These are phyloP conservation scores for Puccinia horiana DNA, from an alignment of 1,284 basidiomycete genomes.

Conservation along the genomic window DNA sequence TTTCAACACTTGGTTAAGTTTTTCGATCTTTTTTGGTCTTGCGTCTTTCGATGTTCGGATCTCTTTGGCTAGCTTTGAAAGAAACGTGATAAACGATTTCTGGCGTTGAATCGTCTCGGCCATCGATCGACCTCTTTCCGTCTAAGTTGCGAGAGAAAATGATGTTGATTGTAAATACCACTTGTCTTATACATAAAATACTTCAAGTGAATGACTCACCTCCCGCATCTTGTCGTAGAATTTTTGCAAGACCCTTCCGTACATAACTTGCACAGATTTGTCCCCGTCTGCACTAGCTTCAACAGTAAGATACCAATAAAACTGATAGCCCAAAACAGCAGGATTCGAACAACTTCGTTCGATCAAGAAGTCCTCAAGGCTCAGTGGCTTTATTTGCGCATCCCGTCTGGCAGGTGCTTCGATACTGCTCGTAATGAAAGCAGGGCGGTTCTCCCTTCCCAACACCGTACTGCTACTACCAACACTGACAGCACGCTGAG, in stretches of 20 bases:
- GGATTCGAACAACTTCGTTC: slow-evolving; percentile 77
- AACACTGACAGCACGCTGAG: slow-evolving; percentile 46
- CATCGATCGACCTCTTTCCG: slow-evolving; percentile 72
- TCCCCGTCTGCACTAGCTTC: slow-evolving; percentile 67
- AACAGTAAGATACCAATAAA: slow-evolving; percentile 98
- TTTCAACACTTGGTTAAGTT: slow-evolving; percentile 75
- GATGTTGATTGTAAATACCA: slow-evolving; percentile 43
- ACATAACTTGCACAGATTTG: slow-evolving; percentile 84
- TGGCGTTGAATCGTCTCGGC: slow-evolving; percentile 80
- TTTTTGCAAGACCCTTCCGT: slow-evolving; percentile 79
- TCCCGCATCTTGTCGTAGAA: slow-evolving; percentile 83
- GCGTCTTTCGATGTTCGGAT: slow-evolving; percentile 86
- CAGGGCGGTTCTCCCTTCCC: slow-evolving; percentile 66
- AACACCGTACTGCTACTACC: slow-evolving; percentile 61
- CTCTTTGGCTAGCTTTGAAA: slow-evolving; percentile 81
- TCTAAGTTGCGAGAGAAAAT: slow-evolving; percentile 59
- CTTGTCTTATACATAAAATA: not conserved
- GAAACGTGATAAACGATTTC: slow-evolving; percentile 77
- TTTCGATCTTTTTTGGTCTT: slow-evolving; percentile 95
- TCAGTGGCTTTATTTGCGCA: slow-evolving; percentile 72
- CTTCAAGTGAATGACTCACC: slow-evolving; percentile 61
- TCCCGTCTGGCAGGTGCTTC: not conserved
- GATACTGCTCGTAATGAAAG: slow-evolving; percentile 54
- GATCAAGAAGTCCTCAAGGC: slow-evolving; percentile 84
- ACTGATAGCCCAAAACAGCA: slow-evolving; percentile 76